These are phyloP conservation scores for Telopea speciosissima DNA, from an alignment of 177 flowering plant genomes.

Conservation along the genomic window DNA sequence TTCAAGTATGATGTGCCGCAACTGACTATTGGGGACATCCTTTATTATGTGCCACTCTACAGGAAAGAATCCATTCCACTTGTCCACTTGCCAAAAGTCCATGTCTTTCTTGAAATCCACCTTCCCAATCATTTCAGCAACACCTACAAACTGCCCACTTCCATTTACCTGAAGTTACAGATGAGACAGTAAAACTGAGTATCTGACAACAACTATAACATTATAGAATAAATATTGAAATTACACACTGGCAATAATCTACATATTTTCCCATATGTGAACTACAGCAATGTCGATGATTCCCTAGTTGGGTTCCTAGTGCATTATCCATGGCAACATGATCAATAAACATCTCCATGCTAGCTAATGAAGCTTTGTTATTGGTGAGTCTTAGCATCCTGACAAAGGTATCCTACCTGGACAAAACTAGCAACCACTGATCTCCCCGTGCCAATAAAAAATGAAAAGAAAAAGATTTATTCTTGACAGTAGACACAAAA, in stretches of 20 bases:
- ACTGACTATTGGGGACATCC: conserved; percentile 54
- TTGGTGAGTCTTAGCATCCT: too few species aligned
- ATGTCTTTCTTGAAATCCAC: conserved; percentile 75
- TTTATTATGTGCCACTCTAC: conserved; percentile 80
- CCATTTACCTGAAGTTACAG: conserved; percentile 56
- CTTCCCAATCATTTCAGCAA: conserved; percentile 83
- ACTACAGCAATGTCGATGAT: neutral
- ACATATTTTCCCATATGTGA: neutral
- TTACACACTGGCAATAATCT: neutral
- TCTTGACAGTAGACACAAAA: too few species aligned
- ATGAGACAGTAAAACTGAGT: neutral
- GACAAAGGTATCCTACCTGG: too few species aligned
- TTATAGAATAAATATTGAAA: neutral
- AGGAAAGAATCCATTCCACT: conserved; percentile 88
- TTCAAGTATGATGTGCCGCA: conserved; percentile 70
- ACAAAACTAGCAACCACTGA: too few species aligned
- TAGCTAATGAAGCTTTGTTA: too few species aligned
- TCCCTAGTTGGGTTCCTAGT: neutral
- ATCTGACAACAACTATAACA: neutral
- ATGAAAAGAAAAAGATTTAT: too few species aligned
- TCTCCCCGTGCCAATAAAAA: too few species aligned
- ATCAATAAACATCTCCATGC: neutral
- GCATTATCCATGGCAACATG: neutral
- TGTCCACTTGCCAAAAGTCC: conserved; percentile 84
- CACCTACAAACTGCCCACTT: conserved; percentile 86